Percentiles rank a stretch among this genome's conserved stretches.
phyloP scores from a whole-genome alignment of 805 yeast genomes.

The Wickerhamiella allomyrinae region DNA sequence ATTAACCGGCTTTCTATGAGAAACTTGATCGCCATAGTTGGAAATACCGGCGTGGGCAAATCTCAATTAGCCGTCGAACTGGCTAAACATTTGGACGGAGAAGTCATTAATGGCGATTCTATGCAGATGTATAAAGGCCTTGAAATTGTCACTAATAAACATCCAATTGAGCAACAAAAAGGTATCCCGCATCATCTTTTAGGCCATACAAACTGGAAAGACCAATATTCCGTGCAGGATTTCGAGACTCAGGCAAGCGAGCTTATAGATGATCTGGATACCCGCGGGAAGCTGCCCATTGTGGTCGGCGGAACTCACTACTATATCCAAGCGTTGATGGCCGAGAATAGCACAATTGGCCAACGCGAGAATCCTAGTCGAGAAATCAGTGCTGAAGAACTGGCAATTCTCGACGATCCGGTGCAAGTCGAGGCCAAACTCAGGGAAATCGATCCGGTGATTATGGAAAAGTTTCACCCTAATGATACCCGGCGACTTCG shows the following conservation, averaged over 20 bases:
- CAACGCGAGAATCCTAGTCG: slow-evolving; percentile 8
- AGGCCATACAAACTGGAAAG: slow-evolving; percentile 69
- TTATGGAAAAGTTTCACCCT: slow-evolving; percentile 80
- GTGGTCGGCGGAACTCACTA: slow-evolving; percentile 95
- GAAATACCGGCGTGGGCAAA: slow-evolving; percentile 95
- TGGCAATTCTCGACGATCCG: slow-evolving; percentile 33
- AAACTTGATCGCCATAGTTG: slow-evolving; percentile 54
- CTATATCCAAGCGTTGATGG: slow-evolving; percentile 65
- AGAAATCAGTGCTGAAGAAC: slow-evolving; percentile 24
- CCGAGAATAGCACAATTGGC: slow-evolving; percentile 50
- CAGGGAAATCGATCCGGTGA: slow-evolving; percentile 45
- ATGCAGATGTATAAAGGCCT: slow-evolving; percentile 80
- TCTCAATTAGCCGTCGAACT: slow-evolving; percentile 70
- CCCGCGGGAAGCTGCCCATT: slow-evolving; percentile 63
- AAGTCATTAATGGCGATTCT: slow-evolving; percentile 87
- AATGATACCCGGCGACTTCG: slow-evolving; percentile 67
- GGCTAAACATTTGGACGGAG: slow-evolving; percentile 68
- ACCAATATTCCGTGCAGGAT: slow-evolving; percentile 66
- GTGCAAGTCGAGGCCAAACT: slow-evolving; percentile 33
- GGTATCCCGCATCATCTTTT: slow-evolving; percentile 77
- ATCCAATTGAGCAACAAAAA: slow-evolving; percentile 62
- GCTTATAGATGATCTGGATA: slow-evolving; percentile 46
- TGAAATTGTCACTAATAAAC: slow-evolving; percentile 80
- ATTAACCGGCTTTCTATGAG: slow-evolving; percentile 7
- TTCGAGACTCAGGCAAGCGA: slow-evolving; percentile 57